Percentiles rank a stretch among this genome's conserved stretches.
Evolutionary conservation across 805 yeast species (phyloP).

Genomic region (Lachancea thermotolerans): DNA sequence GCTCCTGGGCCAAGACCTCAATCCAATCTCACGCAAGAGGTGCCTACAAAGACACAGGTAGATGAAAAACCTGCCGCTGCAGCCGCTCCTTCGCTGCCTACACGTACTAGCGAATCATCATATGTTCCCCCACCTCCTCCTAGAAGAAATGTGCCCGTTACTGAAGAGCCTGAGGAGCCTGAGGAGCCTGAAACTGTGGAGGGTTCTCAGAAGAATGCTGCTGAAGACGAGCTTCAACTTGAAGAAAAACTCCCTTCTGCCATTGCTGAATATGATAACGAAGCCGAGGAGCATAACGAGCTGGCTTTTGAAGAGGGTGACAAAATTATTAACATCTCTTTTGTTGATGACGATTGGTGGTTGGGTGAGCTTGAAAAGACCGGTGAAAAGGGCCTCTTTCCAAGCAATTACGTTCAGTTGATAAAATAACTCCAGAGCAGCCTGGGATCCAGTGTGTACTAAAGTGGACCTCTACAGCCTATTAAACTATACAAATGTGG

Average conservation of each 20-base stretch:
- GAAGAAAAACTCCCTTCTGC: conserved; percentile 41
- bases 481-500: too few species aligned
- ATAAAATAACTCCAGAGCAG: conserved; percentile 1
- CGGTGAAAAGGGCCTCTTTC: conserved; percentile 82
- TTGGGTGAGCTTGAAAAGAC: conserved; percentile 58
- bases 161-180: conserved; percentile 1
- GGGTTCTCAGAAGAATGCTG: neutral
- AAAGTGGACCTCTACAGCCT: neutral
- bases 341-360: conserved; percentile 98
- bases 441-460: neutral
- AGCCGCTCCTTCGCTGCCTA: conserved; percentile 16
- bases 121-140: conserved; percentile 31
- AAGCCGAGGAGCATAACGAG: conserved; percentile 90
- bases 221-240: conserved; percentile 9
- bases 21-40: conserved; percentile 17
- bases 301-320: conserved; percentile 81
- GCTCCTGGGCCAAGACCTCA: conserved; percentile 13
- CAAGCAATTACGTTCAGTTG: conserved; percentile 69
- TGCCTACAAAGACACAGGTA: conserved; percentile 19
- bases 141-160: conserved; percentile 15
- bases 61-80: conserved; percentile 16
- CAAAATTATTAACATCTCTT: conserved; percentile 70
- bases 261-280: conserved; percentile 80
- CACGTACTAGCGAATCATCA: conserved; percentile 11
- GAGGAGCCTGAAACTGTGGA: neutral